Evolutionary conservation across 1,139 yeast species (phyloP).

Genomic region (Wickerhamomyces sp.): DNA sequence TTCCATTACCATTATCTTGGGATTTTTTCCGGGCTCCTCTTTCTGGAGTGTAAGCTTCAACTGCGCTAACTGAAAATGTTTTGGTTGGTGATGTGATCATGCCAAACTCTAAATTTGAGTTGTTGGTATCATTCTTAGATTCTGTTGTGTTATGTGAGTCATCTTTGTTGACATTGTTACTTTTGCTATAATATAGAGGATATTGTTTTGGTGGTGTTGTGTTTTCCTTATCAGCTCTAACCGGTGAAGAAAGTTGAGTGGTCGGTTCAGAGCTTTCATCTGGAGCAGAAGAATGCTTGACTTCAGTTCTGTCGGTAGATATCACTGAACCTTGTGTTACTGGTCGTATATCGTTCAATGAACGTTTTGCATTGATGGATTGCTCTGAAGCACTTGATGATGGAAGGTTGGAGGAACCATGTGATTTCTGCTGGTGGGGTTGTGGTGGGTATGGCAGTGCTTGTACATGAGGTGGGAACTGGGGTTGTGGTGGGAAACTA

Average conservation of each 20-base stretch:
- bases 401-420: conserved; percentile 10
- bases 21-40: conserved; percentile 43
- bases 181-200: conserved; percentile 9
- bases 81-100: conserved; percentile 33
- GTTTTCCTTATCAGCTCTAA: conserved; percentile 24
- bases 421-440: conserved; percentile 4
- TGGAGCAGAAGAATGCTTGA: conserved; percentile 8
- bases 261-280: conserved; percentile 8
- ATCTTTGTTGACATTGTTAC: conserved; percentile 9
- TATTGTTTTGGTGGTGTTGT: conserved; percentile 12
- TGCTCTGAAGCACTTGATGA: conserved; percentile 10
- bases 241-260: conserved; percentile 29
- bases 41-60: conserved; percentile 82
- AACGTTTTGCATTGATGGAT: conserved; percentile 1
- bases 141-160: conserved; percentile 12
- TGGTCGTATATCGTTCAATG: conserved; percentile 11
- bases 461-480: conserved; percentile 12
- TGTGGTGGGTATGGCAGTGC: conserved; percentile 8
- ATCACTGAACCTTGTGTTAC: conserved; percentile 19
- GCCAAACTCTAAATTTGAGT: conserved; percentile 15
- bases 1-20: conserved; percentile 4
- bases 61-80: conserved; percentile 49
- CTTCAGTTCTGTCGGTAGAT: conserved; percentile 15
- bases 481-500: conserved; percentile 5
- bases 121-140: conserved; percentile 1